Evolutionary conservation across 352 stramenopile genomes (phyloP).

Genomic region (Hyaloperonospora brassicae): DNA sequence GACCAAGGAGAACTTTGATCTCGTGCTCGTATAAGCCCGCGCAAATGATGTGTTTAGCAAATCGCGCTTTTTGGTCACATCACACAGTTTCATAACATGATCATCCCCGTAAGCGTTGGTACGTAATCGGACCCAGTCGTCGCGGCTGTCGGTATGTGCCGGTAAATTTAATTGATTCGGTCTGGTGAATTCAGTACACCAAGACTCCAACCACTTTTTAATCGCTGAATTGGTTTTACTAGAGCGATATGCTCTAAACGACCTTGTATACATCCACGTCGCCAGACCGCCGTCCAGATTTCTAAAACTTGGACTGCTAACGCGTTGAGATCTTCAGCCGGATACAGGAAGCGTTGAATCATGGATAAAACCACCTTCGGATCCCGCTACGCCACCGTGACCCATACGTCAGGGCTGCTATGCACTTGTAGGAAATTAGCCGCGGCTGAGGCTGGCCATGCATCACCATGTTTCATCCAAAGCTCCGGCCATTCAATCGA

Average conservation of each 20-base stretch:
- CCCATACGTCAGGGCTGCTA: background rate
- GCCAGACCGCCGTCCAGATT: background rate
- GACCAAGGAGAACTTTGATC: no score
- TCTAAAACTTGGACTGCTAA: background rate
- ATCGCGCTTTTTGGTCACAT: no score
- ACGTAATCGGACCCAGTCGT: no score
- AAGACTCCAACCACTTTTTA: background rate
- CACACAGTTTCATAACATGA: no score
- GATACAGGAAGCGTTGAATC: background rate
- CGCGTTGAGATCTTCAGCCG: background rate
- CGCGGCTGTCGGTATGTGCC: no score
- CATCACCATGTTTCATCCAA: background rate
- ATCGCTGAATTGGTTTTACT: background rate
- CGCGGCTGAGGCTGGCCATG: background rate
- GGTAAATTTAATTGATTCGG: no score
- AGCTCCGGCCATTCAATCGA: background rate
- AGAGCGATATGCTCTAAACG: background rate
- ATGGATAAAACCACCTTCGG: no score
- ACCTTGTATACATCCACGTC: background rate
- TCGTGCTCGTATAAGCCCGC: no score
- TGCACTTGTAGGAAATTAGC: background rate
- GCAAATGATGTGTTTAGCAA: no score
- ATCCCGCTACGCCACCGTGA: background rate
- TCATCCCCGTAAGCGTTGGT: no score
- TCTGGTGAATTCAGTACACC: background rate